Evolutionary conservation across 345 rosid genomes (phyloP), one percentile per base, ranked within the genome.

Genomic region (Linum lewisii): DNA sequence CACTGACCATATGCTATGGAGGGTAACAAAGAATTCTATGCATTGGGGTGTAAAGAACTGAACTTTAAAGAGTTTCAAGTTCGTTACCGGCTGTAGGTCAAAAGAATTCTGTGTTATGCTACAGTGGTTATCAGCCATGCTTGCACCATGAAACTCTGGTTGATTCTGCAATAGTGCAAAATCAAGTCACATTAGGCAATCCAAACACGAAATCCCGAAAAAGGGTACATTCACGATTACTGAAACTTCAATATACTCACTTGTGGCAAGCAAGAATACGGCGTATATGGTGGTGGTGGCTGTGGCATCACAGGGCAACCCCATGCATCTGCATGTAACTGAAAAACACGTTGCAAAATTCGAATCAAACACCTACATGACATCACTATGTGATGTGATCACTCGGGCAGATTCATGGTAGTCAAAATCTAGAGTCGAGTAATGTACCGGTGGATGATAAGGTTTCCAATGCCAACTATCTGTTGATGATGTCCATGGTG

Each of bases 281-380:
- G 65, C 59, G 71, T 66, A 0, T 62, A 75, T 3, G 76, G 61
- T 29, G n/a, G n/a, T 4, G 82, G 79, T 16, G 82, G 38, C 38
- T 34, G 38, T 34, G 47, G 88, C 77, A 74, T 79, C 57, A 87
- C 92, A 9, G 99, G 95, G 72, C 90, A 84, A 44, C 99, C 99
- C 99, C 97, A 93, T 23, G 91, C 81, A 64, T 87, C 89, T 57
- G 88, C 88, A 1, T 77, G 84, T 63, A 81, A 59, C 97, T 87
- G 82, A 76, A 76, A 75, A 69, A 54, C 26, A 45, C 9, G 5
- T 11, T 49, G 53, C 24, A 24, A 2, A 6, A 11, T 16, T 4
- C 47, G 47, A 42, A 16, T 54, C n/a, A 59, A 63, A 23, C 65
- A 21, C 21, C 24, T 25, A 1, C 5, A 24, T 4, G 38, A 34